Conservation (phyloP, 805 yeast genomes). For the Dipodascopsis uninucleata region DNA sequence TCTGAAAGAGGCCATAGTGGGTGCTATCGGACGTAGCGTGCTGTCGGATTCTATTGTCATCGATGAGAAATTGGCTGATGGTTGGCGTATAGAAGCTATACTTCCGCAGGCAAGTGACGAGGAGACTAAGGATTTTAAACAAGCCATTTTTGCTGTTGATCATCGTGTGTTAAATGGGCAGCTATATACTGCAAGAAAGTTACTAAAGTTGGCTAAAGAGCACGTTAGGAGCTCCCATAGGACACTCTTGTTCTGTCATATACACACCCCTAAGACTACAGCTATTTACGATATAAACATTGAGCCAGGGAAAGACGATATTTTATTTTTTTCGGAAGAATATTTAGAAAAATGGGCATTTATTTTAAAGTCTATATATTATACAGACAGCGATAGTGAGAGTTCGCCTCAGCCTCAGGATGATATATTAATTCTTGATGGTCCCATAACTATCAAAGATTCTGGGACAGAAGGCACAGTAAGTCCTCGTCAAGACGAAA, state of each 20-base stretch:
- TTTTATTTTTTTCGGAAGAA: constrained; percentile 67
- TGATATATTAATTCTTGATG: no score
- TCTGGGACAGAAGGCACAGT: no score
- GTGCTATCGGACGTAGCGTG: constrained; percentile 11
- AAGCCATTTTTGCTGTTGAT: constrained; percentile 57
- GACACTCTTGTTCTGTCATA: constrained; percentile 66
- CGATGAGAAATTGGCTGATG: constrained; percentile 2
- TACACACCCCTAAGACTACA: constrained; percentile 54
- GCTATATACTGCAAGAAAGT: constrained; percentile 44
- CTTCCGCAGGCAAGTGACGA: constrained; percentile 4
- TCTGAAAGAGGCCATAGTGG: constrained; percentile 11
- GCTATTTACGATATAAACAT: constrained; percentile 66
- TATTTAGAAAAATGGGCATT: constrained; percentile 47
- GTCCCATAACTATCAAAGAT: no score
- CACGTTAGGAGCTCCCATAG: constrained; percentile 54
- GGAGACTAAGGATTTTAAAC: constrained; percentile 9
- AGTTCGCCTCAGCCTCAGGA: no score
- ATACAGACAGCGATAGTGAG: no score
- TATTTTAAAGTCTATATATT: no score
- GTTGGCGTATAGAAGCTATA: constrained; percentile 16
- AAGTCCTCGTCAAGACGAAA: no score
- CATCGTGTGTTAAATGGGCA: constrained; percentile 67
- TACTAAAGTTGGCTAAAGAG: constrained; percentile 50
- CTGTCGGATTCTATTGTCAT: constrained; percentile 6
- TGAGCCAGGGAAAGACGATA: constrained; percentile 83